phyloP scores from a whole-genome alignment of 208 protist species.

The Blechomonas ayalai region DNA sequence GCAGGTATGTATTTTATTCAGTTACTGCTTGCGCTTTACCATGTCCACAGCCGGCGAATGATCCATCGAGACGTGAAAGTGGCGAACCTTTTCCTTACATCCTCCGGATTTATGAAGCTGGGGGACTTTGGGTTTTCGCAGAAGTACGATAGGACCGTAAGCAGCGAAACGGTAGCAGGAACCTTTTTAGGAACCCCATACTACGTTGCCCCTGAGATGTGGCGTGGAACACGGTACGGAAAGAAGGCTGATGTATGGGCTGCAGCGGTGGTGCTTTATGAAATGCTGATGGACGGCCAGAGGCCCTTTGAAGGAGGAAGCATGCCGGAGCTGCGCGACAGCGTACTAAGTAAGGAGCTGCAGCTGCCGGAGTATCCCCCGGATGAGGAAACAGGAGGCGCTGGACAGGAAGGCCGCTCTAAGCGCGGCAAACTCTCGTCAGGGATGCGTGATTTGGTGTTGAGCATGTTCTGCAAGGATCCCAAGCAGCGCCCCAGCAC shows the following conservation, averaged over 20 bases:
- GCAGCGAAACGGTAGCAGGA: slow-evolving; percentile 65
- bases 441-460: slow-evolving; percentile 76
- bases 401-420: background rate
- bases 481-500: slow-evolving; percentile 60
- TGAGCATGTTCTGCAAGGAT: slow-evolving; percentile 46
- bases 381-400: slow-evolving; percentile 1
- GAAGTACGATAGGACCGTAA: slow-evolving; percentile 84
- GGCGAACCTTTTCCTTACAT: slow-evolving; percentile 86
- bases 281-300: slow-evolving; percentile 70
- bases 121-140: slow-evolving; percentile 92
- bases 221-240: slow-evolving; percentile 70
- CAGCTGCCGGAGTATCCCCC: slow-evolving; percentile 34
- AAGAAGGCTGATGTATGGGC: slow-evolving; percentile 89
- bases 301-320: slow-evolving; percentile 66
- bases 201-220: slow-evolving; percentile 90
- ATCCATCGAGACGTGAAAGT: slow-evolving; percentile 91
- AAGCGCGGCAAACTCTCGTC: slow-evolving; percentile 23
- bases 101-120: slow-evolving; percentile 80
- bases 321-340: slow-evolving; percentile 43
- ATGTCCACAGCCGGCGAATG: slow-evolving; percentile 85
- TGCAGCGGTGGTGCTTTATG: slow-evolving; percentile 73
- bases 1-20: slow-evolving; percentile 77
- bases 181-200: slow-evolving; percentile 91
- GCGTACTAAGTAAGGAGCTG: slow-evolving; percentile 44
- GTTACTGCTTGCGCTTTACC: slow-evolving; percentile 71